Base-by-base conservation (phyloP, 2,329 filamentous ascomycete species). In the Cladosporium sp. region DNA sequence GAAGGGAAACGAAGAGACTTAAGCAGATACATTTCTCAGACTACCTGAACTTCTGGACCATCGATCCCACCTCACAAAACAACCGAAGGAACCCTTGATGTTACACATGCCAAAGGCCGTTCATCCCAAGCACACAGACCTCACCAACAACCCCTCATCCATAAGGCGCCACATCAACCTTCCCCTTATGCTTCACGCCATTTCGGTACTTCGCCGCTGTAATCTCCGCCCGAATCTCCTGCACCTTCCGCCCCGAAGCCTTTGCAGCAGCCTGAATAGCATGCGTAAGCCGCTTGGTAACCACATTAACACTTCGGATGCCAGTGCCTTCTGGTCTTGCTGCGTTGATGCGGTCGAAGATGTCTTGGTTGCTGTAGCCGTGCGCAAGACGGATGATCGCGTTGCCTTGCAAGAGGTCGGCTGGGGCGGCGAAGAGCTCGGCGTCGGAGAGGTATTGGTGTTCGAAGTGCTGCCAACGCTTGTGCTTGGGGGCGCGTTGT, bases 321-420 rank as follows among this genome's bases (percentile, higher is more conserved):
- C 25, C 13, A 10, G 59, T 10, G 14, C 54, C 32, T 14, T 46
- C 54, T 16, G 18, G 28, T 14, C 34, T 23, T 14, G 48, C 51
- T 1, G 73, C 54, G 51, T 67, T 66, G 48, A 67, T 62, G 49
- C 28, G 63, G 11, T 51, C 30, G 59, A 64, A 66, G 16, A 68
- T 61, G 13, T 64, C 58, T 46, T 58, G 39, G 43, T 68, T 68
- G 63, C 63, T 68, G 63, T 67, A 66, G 53, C 32, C 39, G 28
- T 53, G 32, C 10, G 67, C 65, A 18, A 68, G 54, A 14, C 61
- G 53, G n/a, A 68, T 56, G 30, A 68, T 63, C 23, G 51, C 54
- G 23, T 23, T 18, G n/a, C 64, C 63, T 49, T 48, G 53, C 48
- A 68, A 54, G 48, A 30, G 8, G 18, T 62, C 54, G 14, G 65